A percentile compares a stretch with the other conserved stretches of the same genome.
Evolutionary conservation across 139 green algal species (phyloP).

Genomic region (Auxenochlorella protothecoides): DNA sequence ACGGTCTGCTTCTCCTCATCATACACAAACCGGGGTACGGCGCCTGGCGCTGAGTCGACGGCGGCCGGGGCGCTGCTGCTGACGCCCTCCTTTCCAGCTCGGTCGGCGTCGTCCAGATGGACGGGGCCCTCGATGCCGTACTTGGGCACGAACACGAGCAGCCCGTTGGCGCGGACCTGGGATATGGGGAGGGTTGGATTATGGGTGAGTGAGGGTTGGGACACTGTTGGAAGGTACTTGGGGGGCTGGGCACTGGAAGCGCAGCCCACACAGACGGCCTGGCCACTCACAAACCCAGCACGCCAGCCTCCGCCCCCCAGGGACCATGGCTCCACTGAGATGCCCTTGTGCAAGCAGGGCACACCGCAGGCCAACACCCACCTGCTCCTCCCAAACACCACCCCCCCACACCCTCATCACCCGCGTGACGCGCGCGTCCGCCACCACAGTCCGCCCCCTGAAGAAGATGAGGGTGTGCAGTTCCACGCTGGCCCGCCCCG

Average conservation of each 20-base stretch:
- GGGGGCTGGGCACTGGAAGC: too few species aligned
- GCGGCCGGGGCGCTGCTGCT: constrained; percentile 1
- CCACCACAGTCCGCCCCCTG: constrained; percentile 29
- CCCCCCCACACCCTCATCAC: background rate
- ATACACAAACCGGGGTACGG: constrained; percentile 2
- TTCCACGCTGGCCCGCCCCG: constrained; percentile 78
- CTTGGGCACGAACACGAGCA: constrained; percentile 94
- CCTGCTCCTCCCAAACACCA: too few species aligned
- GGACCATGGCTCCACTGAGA: too few species aligned
- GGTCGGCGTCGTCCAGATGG: constrained; percentile 24
- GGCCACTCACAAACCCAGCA: too few species aligned
- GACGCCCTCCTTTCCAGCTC: background rate
- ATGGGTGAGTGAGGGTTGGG: too few species aligned
- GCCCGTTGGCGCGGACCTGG: constrained; percentile 74
- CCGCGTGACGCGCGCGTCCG: constrained; percentile 60
- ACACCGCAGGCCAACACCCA: too few species aligned
- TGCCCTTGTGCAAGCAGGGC: too few species aligned
- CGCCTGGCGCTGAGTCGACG: background rate
- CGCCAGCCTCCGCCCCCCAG: too few species aligned
- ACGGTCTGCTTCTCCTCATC: constrained; percentile 26
- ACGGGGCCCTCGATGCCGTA: constrained; percentile 94
- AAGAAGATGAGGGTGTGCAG: constrained; percentile 99
- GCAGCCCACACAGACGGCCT: too few species aligned
- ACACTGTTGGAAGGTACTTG: too few species aligned
- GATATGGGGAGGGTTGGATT: too few species aligned